Conservation (phyloP, 116 monocot species). For the Phalaenopsis hybrid region DNA sequence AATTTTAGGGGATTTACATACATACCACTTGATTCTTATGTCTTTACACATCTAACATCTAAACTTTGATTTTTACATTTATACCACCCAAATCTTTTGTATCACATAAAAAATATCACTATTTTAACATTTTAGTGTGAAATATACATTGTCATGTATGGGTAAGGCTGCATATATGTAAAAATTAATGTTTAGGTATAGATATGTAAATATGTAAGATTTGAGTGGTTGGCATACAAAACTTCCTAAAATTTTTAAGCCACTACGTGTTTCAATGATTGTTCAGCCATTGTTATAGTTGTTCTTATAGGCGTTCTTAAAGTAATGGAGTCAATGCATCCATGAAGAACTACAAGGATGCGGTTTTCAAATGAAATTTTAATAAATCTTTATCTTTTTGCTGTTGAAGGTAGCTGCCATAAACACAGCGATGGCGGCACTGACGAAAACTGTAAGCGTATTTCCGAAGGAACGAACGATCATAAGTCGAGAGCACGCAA, state of each 20-base stretch:
- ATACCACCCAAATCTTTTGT: no score
- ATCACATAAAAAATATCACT: no score
- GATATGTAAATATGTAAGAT: no score
- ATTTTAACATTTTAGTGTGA: no score
- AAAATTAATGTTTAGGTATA: no score
- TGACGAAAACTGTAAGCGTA: constrained; percentile 90
- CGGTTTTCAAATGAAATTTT: neutral
- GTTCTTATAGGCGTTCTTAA: neutral
- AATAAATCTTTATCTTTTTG: constrained; percentile 2
- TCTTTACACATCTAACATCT: no score
- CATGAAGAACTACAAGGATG: neutral
- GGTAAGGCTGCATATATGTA: no score
- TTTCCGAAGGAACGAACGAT: constrained; percentile 93
- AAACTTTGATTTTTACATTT: no score
- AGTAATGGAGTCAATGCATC: neutral
- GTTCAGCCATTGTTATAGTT: neutral
- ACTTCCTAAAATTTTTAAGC: neutral
- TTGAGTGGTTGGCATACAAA: no score
- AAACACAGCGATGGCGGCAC: constrained; percentile 97
- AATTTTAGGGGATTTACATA: no score
- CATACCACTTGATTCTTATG: no score
- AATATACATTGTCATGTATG: no score
- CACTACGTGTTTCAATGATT: neutral
- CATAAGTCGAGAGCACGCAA: constrained; percentile 81
- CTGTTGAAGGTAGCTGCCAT: constrained; percentile 82